Evolutionary conservation across 768 basidiomycete genomes (phyloP), one percentile per base, ranked within the genome.

Genomic region (Steccherinum ochraceum): DNA sequence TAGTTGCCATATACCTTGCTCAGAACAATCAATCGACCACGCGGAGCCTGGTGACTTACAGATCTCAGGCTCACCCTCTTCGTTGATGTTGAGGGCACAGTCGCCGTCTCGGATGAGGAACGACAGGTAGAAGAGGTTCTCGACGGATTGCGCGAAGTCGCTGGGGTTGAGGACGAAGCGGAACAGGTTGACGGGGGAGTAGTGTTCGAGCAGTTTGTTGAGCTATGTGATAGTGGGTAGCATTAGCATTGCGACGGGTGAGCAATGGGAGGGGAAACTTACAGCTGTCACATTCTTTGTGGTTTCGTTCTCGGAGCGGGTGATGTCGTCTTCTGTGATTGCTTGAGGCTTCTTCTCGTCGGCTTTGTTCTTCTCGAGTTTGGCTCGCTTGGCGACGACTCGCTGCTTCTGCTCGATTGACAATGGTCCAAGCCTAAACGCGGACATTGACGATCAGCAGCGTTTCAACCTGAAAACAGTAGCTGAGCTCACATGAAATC

Each of bases 71-170:
- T 89, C 83, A 0, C 84, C 86, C 0, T 86, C 73, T 5, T 80
- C 72, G 25, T 77, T 71, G 4, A 78, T 76, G 56, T 92, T 86
- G 24, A 90, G 72, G 11, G 85, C 84, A 52, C 84, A 89, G 60
- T 81, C 79, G 2, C 87, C 92, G 56, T 94, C 89, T 24, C 88
- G 79, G 43, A 96, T 88, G 54, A 96, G 75, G 70, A 99, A 98
- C 0, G 91, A 92, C 2, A 95, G 75, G 61, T 96, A 93, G 65
- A 99, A 98, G 20, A 95, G 73, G 64, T 99, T 99, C 69, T 99
- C 96, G 12, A 98, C 92, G 0, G 89, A 91, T 63, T 99, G 95
- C 0, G 85, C 87, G 62, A 91, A 99, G 59, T 88, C 83, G 24
- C 84, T 68, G 12, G 96, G 96, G 63, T 99, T 95, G 55, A 96